Base-by-base conservation (phyloP, 2,329 filamentous ascomycete genomes). In the Periconia macrospinosa region DNA sequence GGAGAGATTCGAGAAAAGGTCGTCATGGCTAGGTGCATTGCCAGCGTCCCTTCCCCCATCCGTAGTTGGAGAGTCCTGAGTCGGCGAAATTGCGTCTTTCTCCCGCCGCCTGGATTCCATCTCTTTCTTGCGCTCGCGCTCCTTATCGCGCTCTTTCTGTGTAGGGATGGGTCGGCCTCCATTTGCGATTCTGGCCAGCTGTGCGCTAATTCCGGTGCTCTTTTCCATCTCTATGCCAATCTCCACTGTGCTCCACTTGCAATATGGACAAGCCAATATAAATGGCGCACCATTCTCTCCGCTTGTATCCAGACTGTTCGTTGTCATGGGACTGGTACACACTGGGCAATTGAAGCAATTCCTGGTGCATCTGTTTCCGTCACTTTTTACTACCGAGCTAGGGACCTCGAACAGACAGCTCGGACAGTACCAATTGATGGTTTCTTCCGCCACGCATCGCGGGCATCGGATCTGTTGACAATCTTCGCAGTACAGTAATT, bases 321-420 rank as follows among this genome's bases (percentile, higher is more conserved):
- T 86, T 18, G 86, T 82, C 41, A 97, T 82, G 13, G 91, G 89
- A 0, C 91, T 86, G 27, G 90, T 86, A 73, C 94, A 99, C 59
- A 92, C 80, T 0, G 94, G 94, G 65, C 94, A 99, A 70, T 95
- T 91, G 78, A 94, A 97, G 75, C 94, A 99, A 71, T 92, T 97
- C 61, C 94, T 84, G 17, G 91, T 93, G 72, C 94, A 97, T 70
- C 92, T 93, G 75, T 96, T 97, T 42, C 92, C 92, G 69, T 99
- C 94, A 64, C 87, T 90, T 75, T 93, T 92, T 44, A 97, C 85
- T 68, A 91, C 92, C 68, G 91, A 96, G 72, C 90, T 96, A 6
- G 93, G 92, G 30, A 96, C 93, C 75, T 99, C 94, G 68, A 99
- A 97, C 53, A 99, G 78, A 72, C 94, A 99, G 71, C 86, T 93